Evolutionary conservation across 2,329 filamentous ascomycete genomes (phyloP).

Genomic region (Verruconis gallopava): DNA sequence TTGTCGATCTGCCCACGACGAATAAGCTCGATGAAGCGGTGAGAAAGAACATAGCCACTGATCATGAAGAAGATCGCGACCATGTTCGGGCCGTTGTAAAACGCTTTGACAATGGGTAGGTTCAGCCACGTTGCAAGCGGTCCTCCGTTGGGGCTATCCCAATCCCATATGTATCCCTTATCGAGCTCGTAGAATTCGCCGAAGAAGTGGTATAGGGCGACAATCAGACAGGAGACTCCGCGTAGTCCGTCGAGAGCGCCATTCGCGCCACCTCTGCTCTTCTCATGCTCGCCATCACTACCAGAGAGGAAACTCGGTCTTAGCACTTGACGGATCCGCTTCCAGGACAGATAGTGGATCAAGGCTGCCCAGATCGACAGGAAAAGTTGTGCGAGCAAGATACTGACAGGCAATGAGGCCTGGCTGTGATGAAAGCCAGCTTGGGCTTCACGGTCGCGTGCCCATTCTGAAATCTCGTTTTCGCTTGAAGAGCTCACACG

Average conservation of each 20-base stretch:
- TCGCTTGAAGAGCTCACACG: too few species aligned
- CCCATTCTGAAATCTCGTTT: too few species aligned
- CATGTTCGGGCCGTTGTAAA: constrained; percentile 40
- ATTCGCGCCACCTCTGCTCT: too few species aligned
- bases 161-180: background rate
- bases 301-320: too few species aligned
- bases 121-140: constrained; percentile 15
- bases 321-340: too few species aligned
- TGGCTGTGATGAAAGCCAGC: too few species aligned
- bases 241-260: background rate
- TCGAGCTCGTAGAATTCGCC: background rate
- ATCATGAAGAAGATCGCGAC: constrained; percentile 45
- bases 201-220: background rate
- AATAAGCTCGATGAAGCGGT: background rate
- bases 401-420: too few species aligned
- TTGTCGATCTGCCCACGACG: background rate
- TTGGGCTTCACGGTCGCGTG: too few species aligned
- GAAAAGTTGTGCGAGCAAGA: too few species aligned
- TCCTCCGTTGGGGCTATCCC: background rate
- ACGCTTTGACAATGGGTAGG: constrained; percentile 38
- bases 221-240: background rate
- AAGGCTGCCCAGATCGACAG: too few species aligned
- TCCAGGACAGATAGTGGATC: too few species aligned
- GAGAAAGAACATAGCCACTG: constrained; percentile 35
- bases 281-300: too few species aligned